These are phyloP conservation scores for Cordyceps cateniannulata DNA, from an alignment of 2,329 filamentous ascomycete genomes.

Conservation along the genomic window DNA sequence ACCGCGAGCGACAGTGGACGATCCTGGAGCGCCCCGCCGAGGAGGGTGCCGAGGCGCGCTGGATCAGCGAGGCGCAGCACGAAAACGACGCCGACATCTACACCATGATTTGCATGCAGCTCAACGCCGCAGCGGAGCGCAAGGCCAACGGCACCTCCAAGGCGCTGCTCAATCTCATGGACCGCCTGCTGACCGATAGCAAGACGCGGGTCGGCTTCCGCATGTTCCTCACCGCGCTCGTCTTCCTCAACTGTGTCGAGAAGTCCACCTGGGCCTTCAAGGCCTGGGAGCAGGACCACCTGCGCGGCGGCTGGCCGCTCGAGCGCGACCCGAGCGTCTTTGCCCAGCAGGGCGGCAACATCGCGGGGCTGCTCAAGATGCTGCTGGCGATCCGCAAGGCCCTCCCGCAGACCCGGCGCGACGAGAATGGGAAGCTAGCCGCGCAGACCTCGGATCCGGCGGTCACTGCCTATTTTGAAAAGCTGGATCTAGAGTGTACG, in stretches of 20 bases:
- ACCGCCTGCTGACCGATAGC: conserved; percentile 54
- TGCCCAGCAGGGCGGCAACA: conserved; percentile 51
- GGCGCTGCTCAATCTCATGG: conserved; percentile 52
- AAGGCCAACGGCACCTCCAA: conserved; percentile 56
- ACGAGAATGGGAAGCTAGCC: conserved; percentile 41
- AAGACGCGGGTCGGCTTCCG: conserved; percentile 53
- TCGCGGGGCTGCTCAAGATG: conserved; percentile 55
- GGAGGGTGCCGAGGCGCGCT: conserved; percentile 33
- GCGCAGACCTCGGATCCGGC: conserved; percentile 40
- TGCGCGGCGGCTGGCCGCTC: conserved; percentile 55
- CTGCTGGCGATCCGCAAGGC: conserved; percentile 54
- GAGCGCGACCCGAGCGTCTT: conserved; percentile 50
- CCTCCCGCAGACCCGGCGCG: conserved; percentile 45
- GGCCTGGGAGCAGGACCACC: conserved; percentile 57
- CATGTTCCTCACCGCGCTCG: conserved; percentile 55
- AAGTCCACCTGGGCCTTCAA: conserved; percentile 65
- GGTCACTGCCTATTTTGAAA: conserved; percentile 47
- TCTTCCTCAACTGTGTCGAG: conserved; percentile 60
- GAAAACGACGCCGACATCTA: conserved; percentile 51
- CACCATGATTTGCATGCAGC: conserved; percentile 56
- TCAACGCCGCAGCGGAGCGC: conserved; percentile 58
- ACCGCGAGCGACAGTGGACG: conserved; percentile 56
- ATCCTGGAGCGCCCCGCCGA: conserved; percentile 43
- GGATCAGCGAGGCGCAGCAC: conserved; percentile 42
- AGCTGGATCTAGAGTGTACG: conserved; percentile 52